Conservation (phyloP, 1,139 yeast species). For the Yamadazyma blattariae region DNA sequence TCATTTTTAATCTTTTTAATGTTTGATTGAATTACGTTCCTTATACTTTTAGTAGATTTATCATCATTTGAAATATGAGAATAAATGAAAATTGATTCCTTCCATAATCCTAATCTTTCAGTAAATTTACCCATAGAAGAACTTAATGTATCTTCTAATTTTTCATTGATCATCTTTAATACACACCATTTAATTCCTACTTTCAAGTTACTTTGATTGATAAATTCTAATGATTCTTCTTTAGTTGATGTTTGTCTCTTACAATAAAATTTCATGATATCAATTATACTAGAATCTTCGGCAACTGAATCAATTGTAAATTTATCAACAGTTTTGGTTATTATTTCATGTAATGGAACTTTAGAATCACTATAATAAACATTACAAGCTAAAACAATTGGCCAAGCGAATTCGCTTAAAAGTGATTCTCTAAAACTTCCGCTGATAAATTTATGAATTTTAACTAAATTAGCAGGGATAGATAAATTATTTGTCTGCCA, state of each 20-base stretch:
- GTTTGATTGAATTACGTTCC: slow-evolving; percentile 45
- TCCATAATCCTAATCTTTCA: slow-evolving; percentile 45
- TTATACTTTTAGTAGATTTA: slow-evolving; percentile 36
- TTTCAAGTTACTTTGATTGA: slow-evolving; percentile 19
- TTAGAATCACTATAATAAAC: slow-evolving; percentile 59
- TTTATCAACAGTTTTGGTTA: slow-evolving; percentile 16
- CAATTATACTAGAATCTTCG: slow-evolving; percentile 16
- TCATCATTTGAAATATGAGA: slow-evolving; percentile 50
- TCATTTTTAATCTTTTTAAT: slow-evolving; percentile 35
- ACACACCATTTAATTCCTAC: slow-evolving; percentile 54
- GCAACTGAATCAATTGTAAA: slow-evolving; percentile 3
- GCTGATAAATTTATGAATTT: slow-evolving; percentile 62
- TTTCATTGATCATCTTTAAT: slow-evolving; percentile 37
- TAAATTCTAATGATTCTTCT: slow-evolving; percentile 7
- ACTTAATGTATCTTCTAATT: slow-evolving; percentile 39
- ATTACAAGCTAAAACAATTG: slow-evolving; percentile 53
- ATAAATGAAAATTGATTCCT: slow-evolving; percentile 60
- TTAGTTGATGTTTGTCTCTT: slow-evolving; percentile 6
- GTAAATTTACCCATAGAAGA: slow-evolving; percentile 53
- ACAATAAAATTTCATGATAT: slow-evolving; percentile 22
- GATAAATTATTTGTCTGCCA: slow-evolving; percentile 52
- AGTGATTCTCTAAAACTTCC: slow-evolving; percentile 46
- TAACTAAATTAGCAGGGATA: slow-evolving; percentile 53
- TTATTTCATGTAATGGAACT: slow-evolving; percentile 40
- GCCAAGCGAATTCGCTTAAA: slow-evolving; percentile 60